Percentiles rank a stretch among this genome's conserved stretches.
These are phyloP conservation scores for Pythium utonaiense DNA, from an alignment of 352 stramenopile genomes.

Conservation along the genomic window DNA sequence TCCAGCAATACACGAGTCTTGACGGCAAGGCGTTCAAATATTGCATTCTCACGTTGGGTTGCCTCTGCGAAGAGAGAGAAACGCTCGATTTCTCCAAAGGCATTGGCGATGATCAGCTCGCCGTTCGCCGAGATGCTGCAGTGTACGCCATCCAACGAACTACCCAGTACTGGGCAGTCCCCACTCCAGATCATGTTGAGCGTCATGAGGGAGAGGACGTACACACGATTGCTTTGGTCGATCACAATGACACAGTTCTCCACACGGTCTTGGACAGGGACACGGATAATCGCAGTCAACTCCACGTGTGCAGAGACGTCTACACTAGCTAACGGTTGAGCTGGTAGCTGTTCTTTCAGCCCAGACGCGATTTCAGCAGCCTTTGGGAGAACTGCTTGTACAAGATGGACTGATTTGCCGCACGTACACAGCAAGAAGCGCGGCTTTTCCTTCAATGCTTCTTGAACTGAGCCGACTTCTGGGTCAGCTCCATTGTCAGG, in stretches of 20 bases:
- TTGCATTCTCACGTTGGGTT: conserved; percentile 47
- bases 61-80: conserved; percentile 57
- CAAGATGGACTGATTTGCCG: conserved; percentile 49
- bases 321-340: conserved; percentile 46
- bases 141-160: conserved; percentile 37
- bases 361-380: conserved; percentile 58
- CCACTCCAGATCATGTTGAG: conserved; percentile 49
- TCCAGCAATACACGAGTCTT: conserved; percentile 43
- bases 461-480: conserved; percentile 20
- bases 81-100: conserved; percentile 61
- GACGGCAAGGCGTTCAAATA: conserved; percentile 50
- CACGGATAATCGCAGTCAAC: conserved; percentile 46
- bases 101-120: conserved; percentile 57
- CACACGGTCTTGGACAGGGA: conserved; percentile 48
- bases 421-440: conserved; percentile 61
- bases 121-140: conserved; percentile 43
- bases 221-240: conserved; percentile 64
- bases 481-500: conserved; percentile 18
- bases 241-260: conserved; percentile 65
- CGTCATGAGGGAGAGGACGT: conserved; percentile 57
- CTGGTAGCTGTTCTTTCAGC: conserved; percentile 35
- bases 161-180: conserved; percentile 35
- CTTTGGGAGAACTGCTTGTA: conserved; percentile 43
- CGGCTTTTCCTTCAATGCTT: conserved; percentile 33
- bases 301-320: conserved; percentile 42